Evolutionary conservation across 768 basidiomycete species (phyloP).

Genomic region (Xerocomus spinulosus): DNA sequence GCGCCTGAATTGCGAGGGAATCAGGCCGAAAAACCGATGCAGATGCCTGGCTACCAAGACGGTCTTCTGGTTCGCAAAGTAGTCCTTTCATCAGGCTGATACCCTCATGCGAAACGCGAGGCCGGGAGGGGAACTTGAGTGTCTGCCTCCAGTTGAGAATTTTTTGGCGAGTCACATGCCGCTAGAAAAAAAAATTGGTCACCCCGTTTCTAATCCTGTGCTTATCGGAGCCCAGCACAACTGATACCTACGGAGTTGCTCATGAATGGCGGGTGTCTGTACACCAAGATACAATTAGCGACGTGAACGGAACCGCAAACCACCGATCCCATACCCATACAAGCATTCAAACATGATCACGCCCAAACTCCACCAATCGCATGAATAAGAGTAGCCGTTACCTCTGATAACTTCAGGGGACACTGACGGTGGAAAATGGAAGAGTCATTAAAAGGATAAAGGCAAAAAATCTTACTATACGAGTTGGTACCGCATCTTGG

Average conservation of each 20-base stretch:
- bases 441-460: conserved; percentile 23
- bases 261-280: conserved; percentile 91
- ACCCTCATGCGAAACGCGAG: conserved; percentile 82
- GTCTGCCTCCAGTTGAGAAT: conserved; percentile 93
- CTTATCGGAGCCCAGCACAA: conserved; percentile 15
- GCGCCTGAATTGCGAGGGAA: conserved; percentile 67
- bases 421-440: conserved; percentile 47
- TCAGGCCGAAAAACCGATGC: conserved; percentile 71
- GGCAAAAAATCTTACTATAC: conserved; percentile 58
- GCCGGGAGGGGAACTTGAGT: conserved; percentile 80
- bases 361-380: conserved; percentile 98
- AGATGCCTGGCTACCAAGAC: conserved; percentile 73
- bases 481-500: conserved; percentile 79
- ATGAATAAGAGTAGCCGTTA: conserved; percentile 89
- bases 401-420: conserved; percentile 88
- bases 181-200: conserved; percentile 38
- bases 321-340: conserved; percentile 62
- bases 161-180: conserved; percentile 94
- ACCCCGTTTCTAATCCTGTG: conserved; percentile 19
- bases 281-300: conserved; percentile 19
- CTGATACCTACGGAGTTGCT: conserved; percentile 72
- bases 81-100: conserved; percentile 83
- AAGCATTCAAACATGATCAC: conserved; percentile 96
- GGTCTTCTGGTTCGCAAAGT: conserved; percentile 93
- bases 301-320: conserved; percentile 24